Evolutionary conservation across 768 basidiomycete genomes (phyloP).

Genomic region (Leccinum variicolor): DNA sequence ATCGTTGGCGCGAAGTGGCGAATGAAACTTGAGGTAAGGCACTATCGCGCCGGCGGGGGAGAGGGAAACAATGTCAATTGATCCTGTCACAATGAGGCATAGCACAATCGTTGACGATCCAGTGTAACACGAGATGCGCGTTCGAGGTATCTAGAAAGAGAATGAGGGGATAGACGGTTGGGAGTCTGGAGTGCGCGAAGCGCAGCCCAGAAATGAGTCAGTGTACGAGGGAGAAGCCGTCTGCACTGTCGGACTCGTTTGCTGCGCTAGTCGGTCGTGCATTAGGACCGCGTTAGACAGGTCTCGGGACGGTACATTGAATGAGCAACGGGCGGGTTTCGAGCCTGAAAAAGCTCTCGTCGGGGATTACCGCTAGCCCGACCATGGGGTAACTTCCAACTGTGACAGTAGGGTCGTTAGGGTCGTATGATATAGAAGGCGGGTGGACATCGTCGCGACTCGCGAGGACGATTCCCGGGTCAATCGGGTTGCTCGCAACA

Average conservation of each 20-base stretch:
- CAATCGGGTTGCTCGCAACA: too few relatives aligned
- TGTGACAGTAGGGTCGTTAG: too few relatives aligned
- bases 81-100: constrained; percentile 26
- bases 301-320: too few relatives aligned
- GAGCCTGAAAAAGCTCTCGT: background rate
- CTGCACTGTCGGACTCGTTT: background rate
- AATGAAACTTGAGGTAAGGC: constrained; percentile 42
- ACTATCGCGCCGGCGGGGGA: constrained; percentile 24
- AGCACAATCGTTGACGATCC: constrained; percentile 25
- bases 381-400: background rate
- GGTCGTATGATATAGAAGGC: too few relatives aligned
- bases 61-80: constrained; percentile 16
- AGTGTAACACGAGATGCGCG: constrained; percentile 21
- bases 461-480: too few relatives aligned
- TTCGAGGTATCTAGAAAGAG: constrained; percentile 11
- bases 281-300: background rate
- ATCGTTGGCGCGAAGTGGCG: constrained; percentile 36
- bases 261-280: background rate
- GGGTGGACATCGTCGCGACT: too few relatives aligned
- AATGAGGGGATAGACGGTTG: background rate
- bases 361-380: background rate
- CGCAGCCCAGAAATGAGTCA: background rate
- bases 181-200: too few relatives aligned
- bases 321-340: background rate
- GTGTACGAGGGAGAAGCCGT: background rate